Base-by-base conservation (phyloP, 2,329 filamentous ascomycete genomes). In the Dothistroma pini region DNA sequence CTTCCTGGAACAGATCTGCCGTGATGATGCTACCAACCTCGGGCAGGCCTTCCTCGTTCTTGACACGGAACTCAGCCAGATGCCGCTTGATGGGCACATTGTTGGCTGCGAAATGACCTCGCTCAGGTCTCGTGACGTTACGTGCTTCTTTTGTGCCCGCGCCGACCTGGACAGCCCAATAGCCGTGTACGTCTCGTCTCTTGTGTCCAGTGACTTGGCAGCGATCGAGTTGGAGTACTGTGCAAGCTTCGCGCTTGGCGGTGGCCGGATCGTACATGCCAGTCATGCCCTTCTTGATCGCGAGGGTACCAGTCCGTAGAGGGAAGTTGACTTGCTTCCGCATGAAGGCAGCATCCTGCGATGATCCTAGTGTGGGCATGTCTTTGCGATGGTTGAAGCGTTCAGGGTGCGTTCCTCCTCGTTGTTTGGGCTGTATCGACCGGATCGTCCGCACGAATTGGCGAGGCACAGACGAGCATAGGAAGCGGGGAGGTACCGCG, bases 261-360 rank as follows among this genome's bases (percentile, higher is more conserved):
- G 90, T 89, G 69, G 87, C 85, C 0, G 84, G 78, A 72, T 92
- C 88, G 82, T 89, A 97, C 66, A 97, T 79, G 62, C 89, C 93
- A 49, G 92, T 96, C 90, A 99, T 97, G 76, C 95, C 95, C 79
- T 93, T 93, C 80, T 99, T 99, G 74, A 88, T 83, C 12, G 89
- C 92, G 52, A 99, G 83, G 9, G 91, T 87, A 32, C 95, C 95
- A 1, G 92, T 88, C 31, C 95, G 89, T 48, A 84, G 78, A 7
- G 86, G 86, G 11, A 86, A 80, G 0, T 81, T 84, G 66, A 79
- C 78, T 44, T 80, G 77, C 75, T 83, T 85, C 54, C 85, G 84
- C 59, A 80, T 76, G 59, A 87, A 80, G 2, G 86, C 86, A n/a
- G 84, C 84, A 2, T 81, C 78, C 9, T 81, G 79, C 10, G 82